Conservation (phyloP, 2,329 filamentous ascomycete genomes). For the Diaporthe destruens region DNA sequence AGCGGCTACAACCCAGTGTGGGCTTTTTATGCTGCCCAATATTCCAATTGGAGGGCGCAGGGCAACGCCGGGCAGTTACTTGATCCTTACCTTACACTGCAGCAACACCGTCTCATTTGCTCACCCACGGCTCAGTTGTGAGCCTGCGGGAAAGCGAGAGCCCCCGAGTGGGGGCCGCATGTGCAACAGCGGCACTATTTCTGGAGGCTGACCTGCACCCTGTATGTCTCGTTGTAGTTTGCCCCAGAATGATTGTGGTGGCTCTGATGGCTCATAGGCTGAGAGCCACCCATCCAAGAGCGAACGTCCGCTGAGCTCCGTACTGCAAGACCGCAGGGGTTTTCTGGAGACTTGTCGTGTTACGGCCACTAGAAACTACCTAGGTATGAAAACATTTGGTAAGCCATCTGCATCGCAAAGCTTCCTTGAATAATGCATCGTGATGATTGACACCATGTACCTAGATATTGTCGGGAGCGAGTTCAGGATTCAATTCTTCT, state of each 20-base stretch:
- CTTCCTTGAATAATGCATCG: too few relatives aligned
- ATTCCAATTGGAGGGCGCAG: not conserved
- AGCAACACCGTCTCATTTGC: not conserved
- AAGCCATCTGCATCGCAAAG: too few relatives aligned
- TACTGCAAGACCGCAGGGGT: not conserved
- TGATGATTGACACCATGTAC: too few relatives aligned
- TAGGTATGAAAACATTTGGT: too few relatives aligned
- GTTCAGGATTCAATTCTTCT: too few relatives aligned
- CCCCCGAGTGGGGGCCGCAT: not conserved
- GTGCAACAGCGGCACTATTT: not conserved
- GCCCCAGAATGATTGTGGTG: too few relatives aligned
- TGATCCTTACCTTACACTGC: too few relatives aligned
- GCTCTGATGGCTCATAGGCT: not conserved
- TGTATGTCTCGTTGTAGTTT: not conserved
- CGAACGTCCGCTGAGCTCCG: not conserved
- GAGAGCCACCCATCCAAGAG: not conserved
- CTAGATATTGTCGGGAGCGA: too few relatives aligned
- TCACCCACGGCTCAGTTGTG: not conserved
- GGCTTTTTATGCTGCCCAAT: not conserved
- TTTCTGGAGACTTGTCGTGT: too few relatives aligned
- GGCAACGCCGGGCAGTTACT: too few relatives aligned
- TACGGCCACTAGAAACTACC: too few relatives aligned
- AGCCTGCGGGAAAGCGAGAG: not conserved
- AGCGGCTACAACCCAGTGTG: not conserved
- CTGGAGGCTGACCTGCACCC: not conserved